A percentile compares a stretch with the other conserved stretches of the same genome.
Evolutionary conservation across 495 filamentous ascomycete species (phyloP).

Genomic region (Lepraria neglecta): DNA sequence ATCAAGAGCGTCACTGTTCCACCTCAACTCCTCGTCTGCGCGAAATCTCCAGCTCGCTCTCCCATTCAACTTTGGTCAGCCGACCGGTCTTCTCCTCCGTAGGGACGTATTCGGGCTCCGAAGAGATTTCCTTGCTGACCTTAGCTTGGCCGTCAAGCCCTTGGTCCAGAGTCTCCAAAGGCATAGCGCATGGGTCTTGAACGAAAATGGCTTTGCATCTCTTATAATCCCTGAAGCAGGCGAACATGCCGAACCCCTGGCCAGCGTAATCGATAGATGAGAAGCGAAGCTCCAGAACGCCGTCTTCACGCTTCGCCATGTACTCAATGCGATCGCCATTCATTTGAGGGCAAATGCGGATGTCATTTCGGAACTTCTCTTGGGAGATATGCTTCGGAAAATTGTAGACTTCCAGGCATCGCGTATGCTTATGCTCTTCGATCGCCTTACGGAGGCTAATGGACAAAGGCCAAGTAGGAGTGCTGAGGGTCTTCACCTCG

Average conservation of each 20-base stretch:
- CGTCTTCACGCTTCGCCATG: constrained; percentile 3
- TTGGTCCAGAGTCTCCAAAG: constrained; percentile 6
- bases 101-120: not conserved
- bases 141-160: no score
- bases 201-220: not conserved
- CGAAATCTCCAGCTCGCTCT: not conserved
- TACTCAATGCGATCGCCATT: not conserved
- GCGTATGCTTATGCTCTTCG: constrained; percentile 10
- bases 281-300: constrained; percentile 16
- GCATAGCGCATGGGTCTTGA: constrained; percentile 23
- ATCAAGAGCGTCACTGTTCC: not conserved
- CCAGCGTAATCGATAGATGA: constrained; percentile 14
- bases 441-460: not conserved
- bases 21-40: not conserved
- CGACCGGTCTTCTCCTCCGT: not conserved
- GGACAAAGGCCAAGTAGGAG: constrained; percentile 24
- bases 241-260: constrained; percentile 3
- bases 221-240: not conserved
- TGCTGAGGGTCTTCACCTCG: constrained; percentile 3
- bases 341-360: not conserved
- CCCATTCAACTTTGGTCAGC: constrained; percentile 7
- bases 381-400: constrained; percentile 2
- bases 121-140: not conserved
- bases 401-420: constrained; percentile 19
- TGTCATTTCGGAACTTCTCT: not conserved